Conservation (phyloP, 78 protist genomes). For the Dictyostelium capitatum region DNA sequence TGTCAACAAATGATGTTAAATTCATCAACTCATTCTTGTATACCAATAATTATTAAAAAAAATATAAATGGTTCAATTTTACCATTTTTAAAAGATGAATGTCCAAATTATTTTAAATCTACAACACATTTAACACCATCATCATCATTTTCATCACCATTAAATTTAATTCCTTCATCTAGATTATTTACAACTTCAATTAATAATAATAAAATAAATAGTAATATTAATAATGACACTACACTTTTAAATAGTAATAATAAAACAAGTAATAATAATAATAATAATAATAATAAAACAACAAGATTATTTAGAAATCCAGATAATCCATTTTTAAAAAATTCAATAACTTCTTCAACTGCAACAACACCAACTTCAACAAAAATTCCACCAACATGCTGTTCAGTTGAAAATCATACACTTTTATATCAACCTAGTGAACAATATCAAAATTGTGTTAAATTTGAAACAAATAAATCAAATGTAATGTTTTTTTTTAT, state of each 20-base stretch:
- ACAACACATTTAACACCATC: background rate
- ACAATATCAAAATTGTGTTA: slow-evolving; percentile 40
- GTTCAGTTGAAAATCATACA: background rate
- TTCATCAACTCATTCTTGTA: background rate
- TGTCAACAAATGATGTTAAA: slow-evolving; percentile 6
- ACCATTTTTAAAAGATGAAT: slow-evolving; percentile 24
- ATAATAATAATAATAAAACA: background rate
- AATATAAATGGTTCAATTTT: background rate
- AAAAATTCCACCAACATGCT: background rate
- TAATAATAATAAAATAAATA: background rate
- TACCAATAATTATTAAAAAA: background rate
- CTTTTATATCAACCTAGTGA: background rate
- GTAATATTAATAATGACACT: background rate
- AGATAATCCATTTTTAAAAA: background rate
- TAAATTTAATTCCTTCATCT: background rate
- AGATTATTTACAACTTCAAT: background rate
- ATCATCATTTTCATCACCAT: background rate
- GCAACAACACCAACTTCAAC: background rate
- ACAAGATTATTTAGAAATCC: background rate
- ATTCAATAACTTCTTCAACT: background rate
- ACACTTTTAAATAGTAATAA: background rate
- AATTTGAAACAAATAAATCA: slow-evolving; percentile 41
- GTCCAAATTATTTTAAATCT: background rate
- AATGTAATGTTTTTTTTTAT: background rate
- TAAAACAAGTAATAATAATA: background rate